Evolutionary conservation across 805 yeast species (phyloP).

Genomic region (Metschnikowia arizonensis): DNA sequence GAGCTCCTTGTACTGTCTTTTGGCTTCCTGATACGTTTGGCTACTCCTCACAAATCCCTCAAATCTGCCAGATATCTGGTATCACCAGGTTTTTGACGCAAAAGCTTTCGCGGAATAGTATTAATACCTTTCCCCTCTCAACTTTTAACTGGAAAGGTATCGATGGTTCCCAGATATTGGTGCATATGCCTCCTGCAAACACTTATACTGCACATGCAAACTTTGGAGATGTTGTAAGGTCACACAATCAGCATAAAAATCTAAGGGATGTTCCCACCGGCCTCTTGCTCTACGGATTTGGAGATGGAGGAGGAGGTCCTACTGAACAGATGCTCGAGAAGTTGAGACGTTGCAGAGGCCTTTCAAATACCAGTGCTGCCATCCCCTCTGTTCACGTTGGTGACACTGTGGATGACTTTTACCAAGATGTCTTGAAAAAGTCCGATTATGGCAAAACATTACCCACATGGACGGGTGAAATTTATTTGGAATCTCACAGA

Average conservation of each 20-base stretch:
- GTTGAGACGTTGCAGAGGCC: conserved; percentile 84
- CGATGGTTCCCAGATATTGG: conserved; percentile 88
- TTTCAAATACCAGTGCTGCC: conserved; percentile 72
- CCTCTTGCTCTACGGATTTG: conserved; percentile 80
- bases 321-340: conserved; percentile 90
- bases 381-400: conserved; percentile 83
- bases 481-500: conserved; percentile 91
- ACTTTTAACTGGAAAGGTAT: conserved; percentile 95
- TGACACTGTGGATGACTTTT: conserved; percentile 74
- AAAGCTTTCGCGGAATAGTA: conserved; percentile 94
- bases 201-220: conserved; percentile 93
- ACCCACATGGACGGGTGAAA: conserved; percentile 91
- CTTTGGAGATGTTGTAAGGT: conserved; percentile 86
- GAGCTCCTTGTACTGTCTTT: conserved; percentile 65
- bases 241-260: conserved; percentile 78
- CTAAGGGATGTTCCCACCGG: conserved; percentile 77
- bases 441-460: conserved; percentile 64
- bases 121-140: conserved; percentile 81
- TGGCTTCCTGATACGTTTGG: conserved; percentile 99
- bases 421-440: conserved; percentile 54
- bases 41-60: conserved; percentile 92
- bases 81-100: conserved; percentile 85
- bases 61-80: conserved; percentile 82
- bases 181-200: conserved; percentile 97
- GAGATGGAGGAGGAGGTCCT: conserved; percentile 99